phyloP scores from a whole-genome alignment of 2,329 filamentous ascomycete genomes.

The Fusarium zealandicum region DNA sequence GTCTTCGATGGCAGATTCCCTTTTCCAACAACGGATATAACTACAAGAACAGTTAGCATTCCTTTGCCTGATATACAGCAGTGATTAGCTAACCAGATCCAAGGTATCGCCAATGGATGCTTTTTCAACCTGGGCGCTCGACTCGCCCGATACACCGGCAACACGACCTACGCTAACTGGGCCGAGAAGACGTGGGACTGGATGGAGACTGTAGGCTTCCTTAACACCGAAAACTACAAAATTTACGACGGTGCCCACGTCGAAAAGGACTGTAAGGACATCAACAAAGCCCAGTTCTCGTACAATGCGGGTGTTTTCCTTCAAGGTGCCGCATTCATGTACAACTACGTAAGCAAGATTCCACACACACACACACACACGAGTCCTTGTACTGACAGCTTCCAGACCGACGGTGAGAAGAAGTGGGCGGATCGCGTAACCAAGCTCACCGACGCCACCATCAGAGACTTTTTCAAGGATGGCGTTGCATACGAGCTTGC shows the following conservation, averaged over 20 bases:
- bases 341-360: conserved; percentile 61
- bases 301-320: conserved; percentile 67
- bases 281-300: conserved; percentile 65
- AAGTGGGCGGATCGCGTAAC: conserved; percentile 61
- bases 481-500: conserved; percentile 66
- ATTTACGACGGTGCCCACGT: conserved; percentile 66
- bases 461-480: conserved; percentile 60
- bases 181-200: conserved; percentile 71
- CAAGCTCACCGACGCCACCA: conserved; percentile 47
- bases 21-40: conserved; percentile 76
- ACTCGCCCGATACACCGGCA: conserved; percentile 73
- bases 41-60: conserved; percentile 68
- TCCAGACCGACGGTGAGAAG: conserved; percentile 54
- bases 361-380: neutral
- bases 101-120: conserved; percentile 64
- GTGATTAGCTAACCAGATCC: neutral
- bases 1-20: conserved; percentile 80
- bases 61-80: too few species aligned
- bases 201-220: conserved; percentile 61
- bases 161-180: conserved; percentile 69
- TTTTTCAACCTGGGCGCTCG: conserved; percentile 73
- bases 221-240: conserved; percentile 65
- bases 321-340: conserved; percentile 69
- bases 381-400: conserved; percentile 8
- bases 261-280: conserved; percentile 59